Evolutionary conservation across 768 basidiomycete species (phyloP).

Genomic region (Pleurotus tuber-regium): DNA sequence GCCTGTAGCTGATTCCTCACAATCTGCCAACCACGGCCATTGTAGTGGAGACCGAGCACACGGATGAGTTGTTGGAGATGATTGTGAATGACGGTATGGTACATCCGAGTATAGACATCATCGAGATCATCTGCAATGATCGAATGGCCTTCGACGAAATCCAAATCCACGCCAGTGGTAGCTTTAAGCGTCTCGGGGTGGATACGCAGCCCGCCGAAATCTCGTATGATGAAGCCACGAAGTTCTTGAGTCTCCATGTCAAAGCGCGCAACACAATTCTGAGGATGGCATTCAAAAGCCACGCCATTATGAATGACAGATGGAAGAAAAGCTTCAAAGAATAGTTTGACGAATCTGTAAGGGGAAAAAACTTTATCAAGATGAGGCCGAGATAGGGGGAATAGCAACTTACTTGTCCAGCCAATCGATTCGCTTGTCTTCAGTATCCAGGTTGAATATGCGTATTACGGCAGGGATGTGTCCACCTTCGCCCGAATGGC

Average conservation of each 20-base stretch:
- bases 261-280: slow-evolving; percentile 58
- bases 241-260: slow-evolving; percentile 45
- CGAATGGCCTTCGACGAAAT: slow-evolving; percentile 45
- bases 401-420: slow-evolving; percentile 39
- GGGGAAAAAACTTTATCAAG: slow-evolving; percentile 5
- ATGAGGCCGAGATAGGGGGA: not conserved
- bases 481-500: slow-evolving; percentile 44
- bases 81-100: slow-evolving; percentile 58
- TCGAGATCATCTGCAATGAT: slow-evolving; percentile 49
- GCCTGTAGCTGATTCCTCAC: slow-evolving; percentile 43
- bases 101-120: slow-evolving; percentile 56
- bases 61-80: slow-evolving; percentile 60
- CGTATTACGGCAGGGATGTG: slow-evolving; percentile 47
- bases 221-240: slow-evolving; percentile 54
- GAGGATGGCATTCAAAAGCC: slow-evolving; percentile 58
- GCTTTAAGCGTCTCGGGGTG: slow-evolving; percentile 48
- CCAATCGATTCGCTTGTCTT: slow-evolving; percentile 48
- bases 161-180: slow-evolving; percentile 48
- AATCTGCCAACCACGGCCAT: slow-evolving; percentile 50
- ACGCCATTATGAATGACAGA: slow-evolving; percentile 53
- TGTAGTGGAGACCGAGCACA: slow-evolving; percentile 55
- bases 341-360: slow-evolving; percentile 43
- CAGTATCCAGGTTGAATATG: slow-evolving; percentile 48
- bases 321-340: slow-evolving; percentile 56
- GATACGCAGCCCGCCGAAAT: slow-evolving; percentile 55